Evolutionary conservation across 1,284 basidiomycete genomes (phyloP).

Genomic region (Ustilago hordei): DNA sequence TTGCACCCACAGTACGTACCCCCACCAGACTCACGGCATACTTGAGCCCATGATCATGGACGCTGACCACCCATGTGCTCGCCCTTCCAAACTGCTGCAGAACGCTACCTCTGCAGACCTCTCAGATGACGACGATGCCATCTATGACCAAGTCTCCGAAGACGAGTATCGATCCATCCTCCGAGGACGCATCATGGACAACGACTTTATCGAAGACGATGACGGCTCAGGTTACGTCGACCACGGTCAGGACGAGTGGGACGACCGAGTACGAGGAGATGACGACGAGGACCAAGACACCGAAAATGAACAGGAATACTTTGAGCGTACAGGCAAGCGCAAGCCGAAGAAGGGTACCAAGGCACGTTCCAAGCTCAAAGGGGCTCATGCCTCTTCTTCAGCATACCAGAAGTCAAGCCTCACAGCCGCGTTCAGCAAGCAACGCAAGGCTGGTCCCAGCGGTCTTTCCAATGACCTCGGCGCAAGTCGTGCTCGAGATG

Average conservation of each 20-base stretch:
- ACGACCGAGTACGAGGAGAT: slow-evolving; percentile 46
- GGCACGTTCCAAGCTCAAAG: slow-evolving; percentile 42
- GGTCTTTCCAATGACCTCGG: slow-evolving; percentile 22
- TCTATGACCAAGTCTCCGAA: slow-evolving; percentile 94
- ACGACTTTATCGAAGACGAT: slow-evolving; percentile 94
- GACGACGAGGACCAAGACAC: slow-evolving; percentile 72
- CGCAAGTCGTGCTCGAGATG: slow-evolving; percentile 36
- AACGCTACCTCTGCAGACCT: slow-evolving; percentile 23
- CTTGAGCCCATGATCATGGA: neutral
- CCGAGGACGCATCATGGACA: slow-evolving; percentile 82
- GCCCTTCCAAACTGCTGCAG: neutral
- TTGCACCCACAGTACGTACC: slow-evolving; percentile 32
- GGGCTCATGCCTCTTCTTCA: slow-evolving; percentile 14
- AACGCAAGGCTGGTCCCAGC: slow-evolving; percentile 26
- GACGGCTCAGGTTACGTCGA: slow-evolving; percentile 92
- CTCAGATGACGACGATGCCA: slow-evolving; percentile 68
- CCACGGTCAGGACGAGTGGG: slow-evolving; percentile 94
- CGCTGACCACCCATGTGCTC: neutral
- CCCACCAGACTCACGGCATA: neutral
- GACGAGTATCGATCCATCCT: slow-evolving; percentile 90
- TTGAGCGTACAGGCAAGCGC: slow-evolving; percentile 62
- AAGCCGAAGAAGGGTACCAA: slow-evolving; percentile 64
- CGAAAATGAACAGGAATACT: slow-evolving; percentile 66
- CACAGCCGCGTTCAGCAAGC: slow-evolving; percentile 46
- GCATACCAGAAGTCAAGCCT: slow-evolving; percentile 43